Evolutionary conservation across 257 asterid species (phyloP), one percentile per base, ranked within the genome.

Genomic region (Anisodus acutangulus): DNA sequence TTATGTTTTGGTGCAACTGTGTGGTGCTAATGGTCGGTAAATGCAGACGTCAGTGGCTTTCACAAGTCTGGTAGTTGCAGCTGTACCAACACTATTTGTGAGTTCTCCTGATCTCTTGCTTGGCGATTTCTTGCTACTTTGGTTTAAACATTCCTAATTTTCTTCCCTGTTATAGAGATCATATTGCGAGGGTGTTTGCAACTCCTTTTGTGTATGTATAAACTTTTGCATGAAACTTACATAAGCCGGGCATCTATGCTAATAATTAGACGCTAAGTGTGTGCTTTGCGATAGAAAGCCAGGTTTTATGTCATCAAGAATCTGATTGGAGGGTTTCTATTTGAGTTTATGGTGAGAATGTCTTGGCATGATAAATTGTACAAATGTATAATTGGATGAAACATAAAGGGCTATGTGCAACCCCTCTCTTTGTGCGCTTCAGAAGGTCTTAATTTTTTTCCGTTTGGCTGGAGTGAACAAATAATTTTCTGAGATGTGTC

Each of bases 81-180:
- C 97, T 55, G 94, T 94, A 72, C 98, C 97, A 58, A 90, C 98
- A n/a, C 70, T 95, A 79, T 88, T 83, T 81, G 98, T 94, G 83
- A 94, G 97, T 89, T 53, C 67, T 80, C 79, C 60, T 45, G 19
- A 62, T 2, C 58, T 41, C 59, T 43, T 68, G 51, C 81, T 45
- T 72, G 68, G 59, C 3, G 13, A 55, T 74, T 71, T 26, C 54
- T 49, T 37, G 3, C 3, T 31, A 49, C 60, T 54, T 39, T 41
- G 54, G 26, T 31, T 68, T 64, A 49, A 1, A 64, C 64, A 8
- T 26, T 78, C 82, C 58, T 78, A 53, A 31, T 78, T 78, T 78
- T 16, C 82, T 53, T 53, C 26, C 64, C 63, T 26, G 12, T 8
- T 35, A 13, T 31, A 53, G 64, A 53, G 66, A 53, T 53, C 49